Percentiles rank a stretch among this genome's conserved stretches.
Evolutionary conservation across 164 flowering plant genomes (phyloP).

Genomic region (Kalanchoe fedtschenkoi): DNA sequence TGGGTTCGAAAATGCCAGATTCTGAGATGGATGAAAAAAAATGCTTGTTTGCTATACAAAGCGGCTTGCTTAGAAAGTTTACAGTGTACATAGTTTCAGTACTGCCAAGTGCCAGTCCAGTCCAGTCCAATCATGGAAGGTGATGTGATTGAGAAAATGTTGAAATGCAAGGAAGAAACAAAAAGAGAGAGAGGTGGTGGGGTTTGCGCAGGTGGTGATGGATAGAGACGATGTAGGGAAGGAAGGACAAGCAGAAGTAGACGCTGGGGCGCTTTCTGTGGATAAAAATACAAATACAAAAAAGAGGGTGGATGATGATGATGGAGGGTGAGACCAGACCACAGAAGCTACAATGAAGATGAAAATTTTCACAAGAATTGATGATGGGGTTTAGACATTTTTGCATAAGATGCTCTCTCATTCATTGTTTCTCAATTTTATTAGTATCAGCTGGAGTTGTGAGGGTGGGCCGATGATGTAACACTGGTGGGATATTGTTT

Average conservation of each 20-base stretch:
- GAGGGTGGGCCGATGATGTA: neutral
- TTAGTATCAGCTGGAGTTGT: neutral
- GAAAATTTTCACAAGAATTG: neutral
- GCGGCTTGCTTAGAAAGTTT: too few species aligned
- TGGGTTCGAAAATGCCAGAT: conserved; percentile 98
- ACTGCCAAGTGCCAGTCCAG: too few species aligned
- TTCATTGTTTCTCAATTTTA: conserved; percentile 1
- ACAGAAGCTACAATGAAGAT: neutral
- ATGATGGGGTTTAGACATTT: neutral
- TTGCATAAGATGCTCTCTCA: neutral
- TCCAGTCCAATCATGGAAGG: neutral
- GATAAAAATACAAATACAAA: neutral
- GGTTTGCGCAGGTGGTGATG: conserved; percentile 3
- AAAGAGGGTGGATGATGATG: neutral
- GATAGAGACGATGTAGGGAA: neutral
- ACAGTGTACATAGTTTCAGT: too few species aligned
- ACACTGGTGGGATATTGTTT: neutral
- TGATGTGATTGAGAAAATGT: neutral
- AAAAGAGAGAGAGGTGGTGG: neutral
- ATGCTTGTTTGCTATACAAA: too few species aligned
- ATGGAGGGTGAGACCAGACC: too few species aligned
- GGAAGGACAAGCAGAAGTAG: neutral
- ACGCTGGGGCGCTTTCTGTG: neutral
- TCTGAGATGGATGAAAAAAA: conserved; percentile 24
- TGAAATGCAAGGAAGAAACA: neutral